A percentile compares a stretch with the other conserved stretches of the same genome.
These are phyloP conservation scores for Eucalyptus regnans DNA, from an alignment of 345 rosid species.

Conservation along the genomic window DNA sequence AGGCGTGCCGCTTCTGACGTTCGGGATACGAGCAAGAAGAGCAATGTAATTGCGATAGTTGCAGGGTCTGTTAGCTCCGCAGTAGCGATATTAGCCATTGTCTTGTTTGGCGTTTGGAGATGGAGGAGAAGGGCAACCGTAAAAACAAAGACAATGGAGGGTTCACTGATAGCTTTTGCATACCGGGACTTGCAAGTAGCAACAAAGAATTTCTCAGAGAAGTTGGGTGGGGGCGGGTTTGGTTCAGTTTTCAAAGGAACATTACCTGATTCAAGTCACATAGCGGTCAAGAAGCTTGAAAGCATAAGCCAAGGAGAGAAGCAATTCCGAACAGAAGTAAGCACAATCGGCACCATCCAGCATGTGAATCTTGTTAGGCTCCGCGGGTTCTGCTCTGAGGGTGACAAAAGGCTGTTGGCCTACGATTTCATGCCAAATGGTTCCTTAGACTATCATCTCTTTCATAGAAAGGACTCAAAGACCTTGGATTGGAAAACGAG, in stretches of 20 bases:
- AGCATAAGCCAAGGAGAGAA: slow-evolving; percentile 79
- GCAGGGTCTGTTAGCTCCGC: slow-evolving; percentile 21
- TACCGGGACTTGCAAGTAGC: slow-evolving; percentile 66
- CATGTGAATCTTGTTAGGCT: slow-evolving; percentile 74
- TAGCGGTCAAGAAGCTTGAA: slow-evolving; percentile 86
- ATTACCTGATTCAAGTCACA: slow-evolving; percentile 45
- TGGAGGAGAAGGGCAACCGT: slow-evolving; percentile 8
- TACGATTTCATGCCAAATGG: slow-evolving; percentile 79
- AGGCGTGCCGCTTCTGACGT: slow-evolving; percentile 66
- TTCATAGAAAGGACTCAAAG: slow-evolving; percentile 9
- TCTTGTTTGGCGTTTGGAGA: slow-evolving; percentile 8
- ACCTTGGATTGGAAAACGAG: slow-evolving; percentile 50
- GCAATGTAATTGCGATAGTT: neutral
- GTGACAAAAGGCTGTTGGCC: slow-evolving; percentile 45
- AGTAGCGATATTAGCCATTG: slow-evolving; percentile 8
- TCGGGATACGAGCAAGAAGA: slow-evolving; percentile 13
- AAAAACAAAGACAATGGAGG: slow-evolving; percentile 27
- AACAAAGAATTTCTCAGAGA: slow-evolving; percentile 70
- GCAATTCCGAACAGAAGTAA: slow-evolving; percentile 78
- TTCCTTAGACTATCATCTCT: slow-evolving; percentile 57
- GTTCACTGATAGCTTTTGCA: slow-evolving; percentile 53
- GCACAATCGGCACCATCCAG: slow-evolving; percentile 74
- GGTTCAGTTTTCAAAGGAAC: slow-evolving; percentile 82
- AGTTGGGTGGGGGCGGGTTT: slow-evolving; percentile 82
- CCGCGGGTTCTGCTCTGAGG: slow-evolving; percentile 83